Evolutionary conservation across 1,139 yeast species (phyloP), one percentile per base, ranked within the genome.

Genomic region (Saccharomycopsis hybrid): DNA sequence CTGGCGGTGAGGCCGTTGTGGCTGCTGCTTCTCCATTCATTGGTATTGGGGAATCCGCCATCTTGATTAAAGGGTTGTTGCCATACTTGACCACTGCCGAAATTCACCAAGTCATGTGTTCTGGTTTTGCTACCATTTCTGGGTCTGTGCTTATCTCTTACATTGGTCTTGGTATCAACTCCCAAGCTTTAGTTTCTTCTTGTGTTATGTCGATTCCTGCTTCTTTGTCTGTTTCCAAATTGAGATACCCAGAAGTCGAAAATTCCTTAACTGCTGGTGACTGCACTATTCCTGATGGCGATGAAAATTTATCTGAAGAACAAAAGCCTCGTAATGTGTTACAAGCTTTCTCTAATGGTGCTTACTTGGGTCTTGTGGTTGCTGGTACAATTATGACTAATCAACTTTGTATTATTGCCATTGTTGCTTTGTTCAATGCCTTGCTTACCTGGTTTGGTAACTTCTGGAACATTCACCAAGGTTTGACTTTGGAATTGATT

Each of bases 141-240:
- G 86, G 86, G 35, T 77, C 84, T 1, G 85, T 80, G 31, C 70
- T 80, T 57, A 85, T 78, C 8, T 77, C 85, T 8, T 80, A 80
- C 60, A 79, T 80, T 58, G 80, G 82, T 3, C 71, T 80, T 62
- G 86, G 86, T 43, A 71, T 80, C 57, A 78, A 77, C 57, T 73
- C 85, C 2, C 83, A 79, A 61, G 85, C 85, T 5, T 69, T 80
- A 59, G 78, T 80, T 29, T 76, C 83, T 25, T 77, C 84, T 30
- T 80, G 85, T 71, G 82, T 80, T 54, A 80, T 80, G 86, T 79
- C 85, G 1, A 80, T 80, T 61, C 86, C 86, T 4, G 82, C 83
- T 32, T 76, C 84, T 7, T 67, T 80, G 54, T 83, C 85, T 7
- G 76, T 79, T 29, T 78, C 85, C 18, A 80, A 80, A 61, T 69